Evolutionary conservation across 2,329 filamentous ascomycete species (phyloP), one percentile per base, ranked within the genome.

Genomic region (Orbilia brochopaga): DNA sequence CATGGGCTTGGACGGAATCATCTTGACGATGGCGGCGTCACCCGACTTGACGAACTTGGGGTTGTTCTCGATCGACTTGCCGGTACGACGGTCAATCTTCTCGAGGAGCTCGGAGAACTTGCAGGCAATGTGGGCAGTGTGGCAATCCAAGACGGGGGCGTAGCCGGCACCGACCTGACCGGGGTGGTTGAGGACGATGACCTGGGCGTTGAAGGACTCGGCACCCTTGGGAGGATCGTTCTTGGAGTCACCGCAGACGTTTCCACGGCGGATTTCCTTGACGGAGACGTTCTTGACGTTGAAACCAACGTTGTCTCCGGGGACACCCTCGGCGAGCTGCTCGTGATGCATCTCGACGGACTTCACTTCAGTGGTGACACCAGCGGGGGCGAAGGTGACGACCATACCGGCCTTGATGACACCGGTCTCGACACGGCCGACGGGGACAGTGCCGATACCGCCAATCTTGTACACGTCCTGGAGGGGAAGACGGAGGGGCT

Each of bases 281-380:
- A 99, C 94, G 84, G 94, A 97, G 81, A 99, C 94, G 94, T 99
- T 99, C 92, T 99, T 99, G 86, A 99, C 93, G 91, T 99, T 99
- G 92, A 99, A 99, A 80, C 94, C 94, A 83, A 99, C 94, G 87
- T 99, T 99, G 91, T 99, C 94, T 89, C 94, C 94, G 81, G 94
- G 94, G 78, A 90, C 81, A 90, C 94, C 94, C 88, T 96, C 89
- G 77, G 82, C 75, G 79, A 99, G 92, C 90, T 97, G 92, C 87
- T 97, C 91, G 74, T 77, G 76, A 64, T 77, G 76, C 94, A 99
- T 99, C 87, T 99, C 94, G 80, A 99, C 94, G 84, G 93, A 97
- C 92, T 99, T 99, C 88, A 97, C 94, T 91, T 99, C 94, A 87
- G 94, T 97, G 89, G 94, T 97, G 83, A 99, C 92, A 88, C 91